phyloP scores from a whole-genome alignment of 257 asterid species.

The Thymus mandschuricus region DNA sequence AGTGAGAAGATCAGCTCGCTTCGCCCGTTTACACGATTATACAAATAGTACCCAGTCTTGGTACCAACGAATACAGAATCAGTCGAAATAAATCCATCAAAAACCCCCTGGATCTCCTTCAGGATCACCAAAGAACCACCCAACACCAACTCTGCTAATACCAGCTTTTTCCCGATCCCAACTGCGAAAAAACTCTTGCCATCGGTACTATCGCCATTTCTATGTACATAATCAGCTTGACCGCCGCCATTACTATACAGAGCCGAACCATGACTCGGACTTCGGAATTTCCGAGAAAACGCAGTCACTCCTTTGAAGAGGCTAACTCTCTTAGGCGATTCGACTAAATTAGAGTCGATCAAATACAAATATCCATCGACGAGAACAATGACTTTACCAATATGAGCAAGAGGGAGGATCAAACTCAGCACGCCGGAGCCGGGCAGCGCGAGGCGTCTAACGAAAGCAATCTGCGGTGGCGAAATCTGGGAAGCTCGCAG shows the following conservation, averaged over 20 bases:
- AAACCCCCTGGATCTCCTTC: constrained; percentile 78
- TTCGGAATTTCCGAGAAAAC: constrained; percentile 51
- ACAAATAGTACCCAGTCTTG: constrained; percentile 69
- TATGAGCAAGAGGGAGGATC: constrained; percentile 46
- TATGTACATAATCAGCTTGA: constrained; percentile 38
- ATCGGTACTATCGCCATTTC: constrained; percentile 32
- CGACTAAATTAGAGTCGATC: constrained; percentile 59
- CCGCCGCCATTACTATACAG: constrained; percentile 40
- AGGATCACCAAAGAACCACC: constrained; percentile 66
- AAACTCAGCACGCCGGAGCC: constrained; percentile 52
- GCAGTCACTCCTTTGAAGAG: constrained; percentile 72
- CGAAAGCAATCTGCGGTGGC: constrained; percentile 40
- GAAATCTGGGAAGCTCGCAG: constrained; percentile 41
- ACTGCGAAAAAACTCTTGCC: constrained; percentile 48
- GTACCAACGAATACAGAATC: constrained; percentile 77
- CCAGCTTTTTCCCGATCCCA: constrained; percentile 71
- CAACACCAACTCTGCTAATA: constrained; percentile 64
- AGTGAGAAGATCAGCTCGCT: constrained; percentile 64
- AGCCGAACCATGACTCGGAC: constrained; percentile 28
- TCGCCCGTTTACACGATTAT: constrained; percentile 58
- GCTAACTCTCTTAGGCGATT: constrained; percentile 60
- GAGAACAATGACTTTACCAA: constrained; percentile 55
- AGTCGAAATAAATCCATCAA: constrained; percentile 55
- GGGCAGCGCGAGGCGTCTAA: constrained; percentile 52
- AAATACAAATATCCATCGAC: constrained; percentile 66